Conservation (phyloP, 2,329 filamentous ascomycete species). For the Myriosclerotinia scirpicola region DNA sequence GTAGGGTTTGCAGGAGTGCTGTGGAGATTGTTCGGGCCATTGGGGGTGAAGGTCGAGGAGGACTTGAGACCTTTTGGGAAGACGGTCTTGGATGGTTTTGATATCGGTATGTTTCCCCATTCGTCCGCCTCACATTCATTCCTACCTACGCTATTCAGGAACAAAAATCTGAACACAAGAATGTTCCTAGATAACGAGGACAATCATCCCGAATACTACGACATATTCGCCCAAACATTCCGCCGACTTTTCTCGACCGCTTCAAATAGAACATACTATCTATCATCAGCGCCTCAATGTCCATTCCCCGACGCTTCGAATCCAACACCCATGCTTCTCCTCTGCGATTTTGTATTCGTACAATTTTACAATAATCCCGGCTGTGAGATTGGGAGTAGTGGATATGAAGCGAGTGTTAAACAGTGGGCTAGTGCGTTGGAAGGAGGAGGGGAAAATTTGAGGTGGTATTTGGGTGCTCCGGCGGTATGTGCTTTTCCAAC, state of each 20-base stretch:
- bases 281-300: constrained; percentile 45
- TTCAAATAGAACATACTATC: constrained; percentile 40
- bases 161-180: background rate
- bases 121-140: background rate
- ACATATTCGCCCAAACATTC: constrained; percentile 40
- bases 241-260: constrained; percentile 31
- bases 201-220: constrained; percentile 36
- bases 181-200: constrained; percentile 41
- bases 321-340: constrained; percentile 38
- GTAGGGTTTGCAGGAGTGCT: constrained; percentile 38
- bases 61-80: constrained; percentile 41
- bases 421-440: constrained; percentile 41
- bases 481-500: constrained; percentile 12
- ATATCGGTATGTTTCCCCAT: constrained; percentile 37
- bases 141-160: background rate
- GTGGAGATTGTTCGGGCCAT: constrained; percentile 34
- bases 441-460: constrained; percentile 30
- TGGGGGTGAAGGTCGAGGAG: constrained; percentile 32
- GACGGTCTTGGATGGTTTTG: constrained; percentile 43
- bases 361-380: constrained; percentile 47
- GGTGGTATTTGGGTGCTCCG: constrained; percentile 43
- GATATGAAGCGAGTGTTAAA: constrained; percentile 40
- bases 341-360: constrained; percentile 45
- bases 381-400: constrained; percentile 39
- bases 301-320: constrained; percentile 43